Base-by-base conservation (phyloP, 768 basidiomycete species). In the Agaricus bisporus region DNA sequence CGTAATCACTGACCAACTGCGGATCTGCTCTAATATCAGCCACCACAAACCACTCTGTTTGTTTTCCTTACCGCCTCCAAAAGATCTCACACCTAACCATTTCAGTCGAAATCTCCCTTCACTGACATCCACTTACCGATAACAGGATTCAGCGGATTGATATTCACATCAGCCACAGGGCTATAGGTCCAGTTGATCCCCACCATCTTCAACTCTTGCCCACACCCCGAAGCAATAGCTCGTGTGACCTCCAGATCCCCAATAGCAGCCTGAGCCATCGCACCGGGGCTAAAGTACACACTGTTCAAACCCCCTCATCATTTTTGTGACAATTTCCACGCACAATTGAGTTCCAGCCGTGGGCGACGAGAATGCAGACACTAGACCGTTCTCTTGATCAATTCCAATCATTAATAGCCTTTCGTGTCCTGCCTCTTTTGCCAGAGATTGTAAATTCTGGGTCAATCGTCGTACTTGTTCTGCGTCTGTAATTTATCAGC, bases 361-460 rank as follows among this genome's bases (percentile, higher is more conserved):
- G 8, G 72, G 68, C 2, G 75, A 74, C 48, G 77, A 82, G 57
- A 86, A 86, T 3, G 83, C 84, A 1, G 85, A 85, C n/a, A 83
- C 82, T 4, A 86, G 72, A 80, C 86, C 86, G 59, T 85, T 85
- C 62, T 88, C 86, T 63, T 87, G 86, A 68, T 88, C 85, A 15
- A 78, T 86, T 1, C 86, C 85, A 41, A 87, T 80, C 60, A 87
- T 70, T 22, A 88, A 68, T 1, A 83, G 85, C 7, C 59, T 66
- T 11, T 60, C 56, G 47, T 88, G 85, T 0, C 85, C 79, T 1
- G 79, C 72, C 25, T 78, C 73, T 54, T 74, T 77, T 3, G 86
- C 84, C 10, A 83, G 60, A 22, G 59, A 58, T 59, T 87, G 86
- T 35, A 88, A 62, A 36, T 73, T 69, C 22, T 63, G 64, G 5